Base-by-base conservation (phyloP, 768 basidiomycete species). In the Strobilomyces dryophilus region DNA sequence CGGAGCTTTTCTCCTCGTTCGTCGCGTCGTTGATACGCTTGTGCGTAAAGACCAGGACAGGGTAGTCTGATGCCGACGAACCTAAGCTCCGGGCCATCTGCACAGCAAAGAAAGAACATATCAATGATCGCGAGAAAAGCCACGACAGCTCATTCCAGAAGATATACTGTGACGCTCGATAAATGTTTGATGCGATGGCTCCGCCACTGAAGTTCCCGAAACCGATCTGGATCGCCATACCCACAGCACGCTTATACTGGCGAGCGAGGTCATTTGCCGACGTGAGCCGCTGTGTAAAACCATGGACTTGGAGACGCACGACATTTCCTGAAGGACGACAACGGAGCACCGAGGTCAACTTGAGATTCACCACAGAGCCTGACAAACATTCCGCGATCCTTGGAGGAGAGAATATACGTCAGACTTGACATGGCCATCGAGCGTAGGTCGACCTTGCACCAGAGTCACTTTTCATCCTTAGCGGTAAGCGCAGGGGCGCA, bases 171-270 rank as follows among this genome's bases (percentile, higher is more conserved):
- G 87, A 86, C 5, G 73, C 69, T n/a, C n/a, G 75, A 62, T 81
- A 89, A 8, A 88, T 79, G 57, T 83, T 85, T 8, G 76, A 74
- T 3, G 84, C 80, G 48, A 87, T 81, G 0, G 81, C 82, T 1
- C 4, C 24, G 24, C 84, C 85, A 26, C 78, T 70, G 54, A 87
- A 79, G 62, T 85, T 86, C 18, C 85, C 85, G 73, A 68, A 40
- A 44, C 61, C 60, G 43, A 57, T 49, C 36, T 87, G 81, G 24
- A 87, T 48, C 0, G 84, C 84, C 77, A 88, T 81, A 4, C 81
- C 84, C 11, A 84, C 72, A 15, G 68, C 85, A 4, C 87, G 84
- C 63, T 87, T 89, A 63, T 83, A 87, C 54, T 85, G 83, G 0
- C 86, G 86, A 0, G 78, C 69, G 11, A 85, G 72, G 57, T 88